Base-by-base conservation (phyloP, 148 eudicot species). In the Rhododendron griersonianum region DNA sequence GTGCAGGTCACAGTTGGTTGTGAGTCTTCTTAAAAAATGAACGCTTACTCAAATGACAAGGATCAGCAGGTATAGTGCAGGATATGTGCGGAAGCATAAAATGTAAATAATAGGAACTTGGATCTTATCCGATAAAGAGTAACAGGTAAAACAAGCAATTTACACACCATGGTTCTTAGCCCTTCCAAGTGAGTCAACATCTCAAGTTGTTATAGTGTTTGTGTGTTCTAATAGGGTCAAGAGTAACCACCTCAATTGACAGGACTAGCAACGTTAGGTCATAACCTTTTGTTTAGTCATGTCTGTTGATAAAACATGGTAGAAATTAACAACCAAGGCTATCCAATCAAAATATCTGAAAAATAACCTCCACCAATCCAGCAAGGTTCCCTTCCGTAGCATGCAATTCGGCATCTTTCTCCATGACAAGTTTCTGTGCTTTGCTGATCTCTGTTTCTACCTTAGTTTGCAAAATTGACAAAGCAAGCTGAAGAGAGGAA, bases 321-420 rank as follows among this genome's bases (percentile, higher is more conserved):
- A 67, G 59, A 19, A 25, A 28, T 25, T 45, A 50, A 47, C 41
- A 15, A 69, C 21, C 61, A 41, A 28, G 47, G 47, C 81, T 18
- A 50, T 61, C 44, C 78, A 59, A 57, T 51, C 61, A 81, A 80
- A 4, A 81, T 30, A 81, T 81, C 57, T 65, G 35, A n/a, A 83
- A 63, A 67, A 48, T 25, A 85, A 95, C 99, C 99, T 95, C 98
- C 77, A 91, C 88, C 81, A 97, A 93, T 86, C 94, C 99, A 65
- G 93, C 92, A 76, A 97, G 93, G 88, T 89, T 91, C 83, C 93
- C 96, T 90, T 97, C 99, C 21, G 93, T 94, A 87, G 91, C 91
- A 69, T 45, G 90, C 81, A 95, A 87, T 89, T 97, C 98, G 28
- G 90, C 92, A 88, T 97, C 99, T 87, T 92, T 97, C 61, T 93